Evolutionary conservation across 768 basidiomycete species (phyloP).

Genomic region (Phallus indusiatus): DNA sequence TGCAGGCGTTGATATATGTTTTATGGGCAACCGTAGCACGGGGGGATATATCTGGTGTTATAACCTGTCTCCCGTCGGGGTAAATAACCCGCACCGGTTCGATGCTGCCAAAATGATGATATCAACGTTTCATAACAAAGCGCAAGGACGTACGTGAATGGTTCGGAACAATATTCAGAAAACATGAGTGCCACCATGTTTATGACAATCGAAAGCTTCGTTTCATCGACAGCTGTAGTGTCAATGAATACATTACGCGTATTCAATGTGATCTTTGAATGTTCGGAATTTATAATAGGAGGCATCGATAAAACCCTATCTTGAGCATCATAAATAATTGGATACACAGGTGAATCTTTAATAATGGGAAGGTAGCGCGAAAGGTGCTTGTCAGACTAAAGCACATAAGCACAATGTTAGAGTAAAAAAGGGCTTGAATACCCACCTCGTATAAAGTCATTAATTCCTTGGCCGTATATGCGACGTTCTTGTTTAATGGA

Average conservation of each 20-base stretch:
- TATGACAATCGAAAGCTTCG: conserved; percentile 91
- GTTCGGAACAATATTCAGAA: conserved; percentile 87
- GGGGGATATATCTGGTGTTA: conserved; percentile 76
- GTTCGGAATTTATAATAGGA: conserved; percentile 95
- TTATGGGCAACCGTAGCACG: conserved; percentile 64
- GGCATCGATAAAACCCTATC: conserved; percentile 93
- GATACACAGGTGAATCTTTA: conserved; percentile 90
- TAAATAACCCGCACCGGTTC: conserved; percentile 85
- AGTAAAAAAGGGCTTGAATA: conserved; percentile 12
- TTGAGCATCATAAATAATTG: conserved; percentile 89
- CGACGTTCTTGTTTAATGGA: conserved; percentile 71
- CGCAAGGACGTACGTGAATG: conserved; percentile 66
- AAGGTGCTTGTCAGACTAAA: conserved; percentile 85
- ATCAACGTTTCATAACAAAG: too few species aligned
- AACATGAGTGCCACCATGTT: conserved; percentile 98
- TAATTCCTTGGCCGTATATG: conserved; percentile 79
- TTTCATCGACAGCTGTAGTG: conserved; percentile 92
- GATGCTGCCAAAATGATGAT: conserved; percentile 42
- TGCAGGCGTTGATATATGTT: conserved; percentile 94
- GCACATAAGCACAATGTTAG: neutral
- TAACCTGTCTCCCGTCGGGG: conserved; percentile 62
- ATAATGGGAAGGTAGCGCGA: conserved; percentile 86
- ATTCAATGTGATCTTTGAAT: conserved; percentile 92
- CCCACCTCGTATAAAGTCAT: conserved; percentile 94
- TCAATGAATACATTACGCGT: conserved; percentile 95